Evolutionary conservation across 768 basidiomycete species (phyloP), one percentile per base, ranked within the genome.

Genomic region (Suillus paluster): DNA sequence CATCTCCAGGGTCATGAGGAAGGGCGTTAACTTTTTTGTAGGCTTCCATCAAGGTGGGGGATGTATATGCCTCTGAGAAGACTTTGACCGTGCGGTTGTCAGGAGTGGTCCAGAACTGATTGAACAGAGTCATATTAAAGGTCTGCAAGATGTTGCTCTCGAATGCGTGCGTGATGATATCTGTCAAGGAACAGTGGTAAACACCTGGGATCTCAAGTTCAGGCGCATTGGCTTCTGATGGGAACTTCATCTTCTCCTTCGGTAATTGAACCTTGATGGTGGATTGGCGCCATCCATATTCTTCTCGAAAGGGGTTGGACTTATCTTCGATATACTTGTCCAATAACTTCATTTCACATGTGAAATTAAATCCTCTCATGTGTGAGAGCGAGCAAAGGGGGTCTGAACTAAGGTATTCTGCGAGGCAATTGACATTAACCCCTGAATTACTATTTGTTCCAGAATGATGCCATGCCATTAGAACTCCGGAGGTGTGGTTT

Each of bases 201-300:
- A 36, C 27, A 0, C 33, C 45, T 8, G 23, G 5, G 42, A 62
- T 33, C 5, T 19, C n/a, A 2, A 53, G 61, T 3, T 48, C 11
- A 1, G 64, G 64, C 1, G 61, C 44, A 30, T 58, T 52, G 11
- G 21, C 14, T 46, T 65, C 53, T 1, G 60, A 54, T 44, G 5
- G 11, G 5, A 53, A 15, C 25, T 57, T 41, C 68, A 70, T 59
- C 58, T 21, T 44, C n/a, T 44, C 44, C 44, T 11, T 44, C 5
- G 44, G 44, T 7, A 44, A 12, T 21, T n/a, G 5, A 4, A 44
- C n/a, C 44, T 69, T 21, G 71, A 72, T 8, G 61, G 65, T 0
- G 59, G 59, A 21, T 61, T 64, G 5, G 59, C 67, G 74, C 75
- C 76, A 1, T 67, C 68, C 36, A 25, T 57, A 63, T 17, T 58